phyloP scores from a whole-genome alignment of 2,329 filamentous ascomycete species.

The Aspergillus flavus region DNA sequence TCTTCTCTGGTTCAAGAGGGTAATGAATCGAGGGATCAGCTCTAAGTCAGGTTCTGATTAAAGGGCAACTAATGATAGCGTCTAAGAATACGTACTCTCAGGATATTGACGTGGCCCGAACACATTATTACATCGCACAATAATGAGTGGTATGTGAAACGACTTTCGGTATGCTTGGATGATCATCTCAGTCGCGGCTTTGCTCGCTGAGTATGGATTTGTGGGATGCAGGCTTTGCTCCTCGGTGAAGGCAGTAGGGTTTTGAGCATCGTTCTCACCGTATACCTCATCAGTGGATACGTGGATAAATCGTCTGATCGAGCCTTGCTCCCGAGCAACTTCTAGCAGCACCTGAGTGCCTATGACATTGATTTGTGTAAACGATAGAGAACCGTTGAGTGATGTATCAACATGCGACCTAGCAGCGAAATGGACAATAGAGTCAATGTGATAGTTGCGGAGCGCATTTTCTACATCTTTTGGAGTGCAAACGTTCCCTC shows the following conservation, averaged over 20 bases:
- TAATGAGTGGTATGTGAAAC: constrained; percentile 78
- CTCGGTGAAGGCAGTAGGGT: constrained; percentile 45
- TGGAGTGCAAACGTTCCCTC: constrained; percentile 75
- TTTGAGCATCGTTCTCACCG: constrained; percentile 65
- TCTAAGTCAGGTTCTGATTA: constrained; percentile 46
- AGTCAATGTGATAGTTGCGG: constrained; percentile 72
- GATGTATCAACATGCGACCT: constrained; percentile 81
- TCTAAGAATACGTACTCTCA: constrained; percentile 67
- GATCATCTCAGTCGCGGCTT: constrained; percentile 81
- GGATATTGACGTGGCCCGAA: constrained; percentile 83
- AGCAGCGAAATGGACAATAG: constrained; percentile 80
- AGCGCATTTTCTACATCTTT: constrained; percentile 71
- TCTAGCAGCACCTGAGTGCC: constrained; percentile 83
- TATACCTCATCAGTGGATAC: constrained; percentile 86
- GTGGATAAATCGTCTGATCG: constrained; percentile 73
- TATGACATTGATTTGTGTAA: constrained; percentile 80
- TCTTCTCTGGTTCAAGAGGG: constrained; percentile 68
- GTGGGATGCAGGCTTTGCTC: constrained; percentile 75
- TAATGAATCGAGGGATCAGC: constrained; percentile 78
- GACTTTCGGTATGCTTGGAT: constrained; percentile 83
- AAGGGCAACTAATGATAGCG: background rate
- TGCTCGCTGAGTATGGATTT: constrained; percentile 81
- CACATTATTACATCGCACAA: constrained; percentile 81
- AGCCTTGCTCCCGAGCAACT: constrained; percentile 68
- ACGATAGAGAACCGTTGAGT: constrained; percentile 80